Base-by-base conservation (phyloP, 768 basidiomycete species). In the Mycena venus region DNA sequence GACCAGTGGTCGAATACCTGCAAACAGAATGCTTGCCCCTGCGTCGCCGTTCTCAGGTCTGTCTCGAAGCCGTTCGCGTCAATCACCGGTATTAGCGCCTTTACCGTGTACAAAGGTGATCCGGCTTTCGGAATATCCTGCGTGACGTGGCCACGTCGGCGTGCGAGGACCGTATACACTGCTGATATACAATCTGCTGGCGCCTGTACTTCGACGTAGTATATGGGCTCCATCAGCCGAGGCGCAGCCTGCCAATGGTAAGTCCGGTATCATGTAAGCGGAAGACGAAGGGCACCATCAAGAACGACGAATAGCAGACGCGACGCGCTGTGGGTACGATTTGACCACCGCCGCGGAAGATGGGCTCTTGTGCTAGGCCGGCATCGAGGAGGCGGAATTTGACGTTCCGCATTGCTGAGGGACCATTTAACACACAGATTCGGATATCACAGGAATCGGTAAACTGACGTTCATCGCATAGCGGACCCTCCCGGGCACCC, bases 31-130 rank as follows among this genome's bases (percentile, higher is more conserved):
- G 98, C 98, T 83, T 99, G 98, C 31, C 98, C 98, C 84, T 98
- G 96, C 29, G 98, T 99, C 58, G 98, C 96, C 59, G 97, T 99
- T 79, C 98, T 88, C 81, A 99, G 85, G 86, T 99, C 98, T 5
- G 97, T 98, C 87, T 99, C 98, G 83, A 99, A 99, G 0, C 98
- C 98, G 80, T 99, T 99, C 55, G 98, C 96, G 81, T 99, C 98
- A 75, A 99, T 96, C 56, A 99, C 98, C 3, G 98, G 98, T 73
- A 99, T 99, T 59, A 99, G 88, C 1, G 98, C 98, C 85, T 99
- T 99, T 69, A 99, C 95, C 1, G 98, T 99, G 86, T 98, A 99
- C 63, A 99, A 83, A 25, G 98, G 98, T 31, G 97, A 99, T 69
- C 98, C 98, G 9, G 98, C 97, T 84, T 99, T 99, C 34, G 98